Evolutionary conservation across 345 rosid species (phyloP).

Genomic region (Garcia nutans): DNA sequence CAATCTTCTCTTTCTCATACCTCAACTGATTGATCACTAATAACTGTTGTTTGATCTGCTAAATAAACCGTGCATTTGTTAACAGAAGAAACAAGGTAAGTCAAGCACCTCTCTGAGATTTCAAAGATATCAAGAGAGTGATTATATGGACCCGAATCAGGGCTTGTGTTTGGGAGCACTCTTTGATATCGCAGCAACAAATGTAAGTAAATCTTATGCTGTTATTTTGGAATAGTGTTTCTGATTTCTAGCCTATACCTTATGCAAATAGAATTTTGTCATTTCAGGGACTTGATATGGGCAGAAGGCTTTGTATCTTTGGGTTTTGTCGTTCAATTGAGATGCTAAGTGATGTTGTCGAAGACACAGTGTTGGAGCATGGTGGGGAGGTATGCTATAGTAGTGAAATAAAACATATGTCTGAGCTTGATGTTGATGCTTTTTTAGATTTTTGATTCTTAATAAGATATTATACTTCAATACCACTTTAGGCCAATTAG

Average conservation of each 20-base stretch:
- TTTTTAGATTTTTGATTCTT: not conserved
- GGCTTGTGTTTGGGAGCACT: conserved; percentile 84
- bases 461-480: not conserved
- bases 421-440: not conserved
- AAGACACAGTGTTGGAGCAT: conserved; percentile 84
- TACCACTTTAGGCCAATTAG: not conserved
- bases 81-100: conserved; percentile 60
- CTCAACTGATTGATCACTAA: not conserved
- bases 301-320: conserved; percentile 88
- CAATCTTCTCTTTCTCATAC: not conserved
- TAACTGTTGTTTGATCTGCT: not conserved
- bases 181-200: conserved; percentile 89
- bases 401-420: not conserved
- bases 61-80: conserved; percentile 6
- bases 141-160: conserved; percentile 88
- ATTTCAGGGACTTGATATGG: conserved; percentile 83
- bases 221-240: not conserved
- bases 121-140: conserved; percentile 71
- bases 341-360: conserved; percentile 95
- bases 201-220: conserved; percentile 43
- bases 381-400: conserved; percentile 79
- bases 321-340: conserved; percentile 97
- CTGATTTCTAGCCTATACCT: conserved; percentile 1
- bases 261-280: conserved; percentile 11
- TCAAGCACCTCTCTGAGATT: conserved; percentile 45